A percentile compares a stretch with the other conserved stretches of the same genome.
These are phyloP conservation scores for Fomitopsis serialis DNA, from an alignment of 768 basidiomycete species.

Conservation along the genomic window DNA sequence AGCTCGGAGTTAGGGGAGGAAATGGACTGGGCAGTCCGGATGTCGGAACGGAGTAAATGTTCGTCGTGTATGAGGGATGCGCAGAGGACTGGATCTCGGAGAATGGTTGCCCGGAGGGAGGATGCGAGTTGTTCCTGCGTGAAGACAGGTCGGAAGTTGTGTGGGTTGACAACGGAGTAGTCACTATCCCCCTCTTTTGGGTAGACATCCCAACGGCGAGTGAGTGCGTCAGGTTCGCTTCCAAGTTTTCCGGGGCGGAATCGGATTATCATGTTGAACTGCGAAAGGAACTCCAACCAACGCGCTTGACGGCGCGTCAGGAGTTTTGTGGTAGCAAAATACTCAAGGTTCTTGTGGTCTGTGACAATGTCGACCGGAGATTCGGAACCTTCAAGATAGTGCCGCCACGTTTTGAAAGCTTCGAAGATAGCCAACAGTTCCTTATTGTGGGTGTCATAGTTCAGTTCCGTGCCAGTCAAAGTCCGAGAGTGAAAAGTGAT, in stretches of 20 bases:
- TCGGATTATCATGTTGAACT: constrained; percentile 28
- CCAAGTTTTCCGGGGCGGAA: constrained; percentile 25
- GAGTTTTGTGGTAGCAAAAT: no score
- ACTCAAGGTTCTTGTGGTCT: no score
- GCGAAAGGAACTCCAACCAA: no score
- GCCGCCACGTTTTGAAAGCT: constrained; percentile 19
- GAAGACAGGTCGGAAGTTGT: no score
- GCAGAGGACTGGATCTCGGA: constrained; percentile 12
- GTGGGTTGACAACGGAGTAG: no score
- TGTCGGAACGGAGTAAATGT: constrained; percentile 13
- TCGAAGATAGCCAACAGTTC: constrained; percentile 43
- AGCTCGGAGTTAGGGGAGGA: no score
- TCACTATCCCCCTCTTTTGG: no score
- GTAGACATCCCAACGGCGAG: constrained; percentile 19
- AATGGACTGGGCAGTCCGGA: no score
- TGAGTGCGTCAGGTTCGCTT: constrained; percentile 18
- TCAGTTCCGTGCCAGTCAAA: constrained; percentile 29
- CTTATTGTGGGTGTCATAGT: constrained; percentile 47
- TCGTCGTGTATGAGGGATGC: no score
- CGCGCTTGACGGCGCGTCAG: no score
- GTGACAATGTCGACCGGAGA: no score
- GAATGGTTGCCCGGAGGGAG: constrained; percentile 15
- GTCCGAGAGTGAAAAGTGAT: constrained; percentile 24
- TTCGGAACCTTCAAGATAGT: constrained; percentile 19
- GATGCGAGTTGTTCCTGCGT: no score